Percentiles rank a stretch among this genome's conserved stretches.
Evolutionary conservation across 1,284 basidiomycete species (phyloP).

Genomic region (Takashimella tepidaria): DNA sequence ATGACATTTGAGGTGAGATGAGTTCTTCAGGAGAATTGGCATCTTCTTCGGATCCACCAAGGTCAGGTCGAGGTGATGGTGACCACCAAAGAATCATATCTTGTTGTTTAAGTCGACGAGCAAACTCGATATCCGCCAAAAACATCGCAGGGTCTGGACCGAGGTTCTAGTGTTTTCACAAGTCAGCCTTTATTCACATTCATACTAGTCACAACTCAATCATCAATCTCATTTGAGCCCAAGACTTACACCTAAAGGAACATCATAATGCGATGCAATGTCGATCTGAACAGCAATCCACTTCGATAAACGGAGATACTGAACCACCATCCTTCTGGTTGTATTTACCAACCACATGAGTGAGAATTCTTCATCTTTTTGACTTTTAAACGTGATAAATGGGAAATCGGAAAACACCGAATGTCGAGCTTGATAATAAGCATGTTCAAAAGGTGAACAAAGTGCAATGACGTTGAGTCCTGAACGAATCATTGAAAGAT

Average conservation of each 20-base stretch:
- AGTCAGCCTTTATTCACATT: constrained; percentile 14
- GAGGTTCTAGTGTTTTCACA: constrained; percentile 57
- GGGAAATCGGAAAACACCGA: constrained; percentile 80
- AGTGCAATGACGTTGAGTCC: constrained; percentile 69
- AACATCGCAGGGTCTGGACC: constrained; percentile 83
- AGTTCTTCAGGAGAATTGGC: constrained; percentile 68
- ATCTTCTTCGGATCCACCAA: constrained; percentile 91
- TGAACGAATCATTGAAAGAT: constrained; percentile 59
- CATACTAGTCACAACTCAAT: no score
- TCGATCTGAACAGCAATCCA: constrained; percentile 80
- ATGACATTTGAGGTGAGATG: constrained; percentile 77
- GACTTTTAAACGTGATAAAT: constrained; percentile 75
- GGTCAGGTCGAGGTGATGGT: constrained; percentile 76
- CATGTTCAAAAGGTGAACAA: constrained; percentile 77
- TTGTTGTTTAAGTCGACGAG: constrained; percentile 74
- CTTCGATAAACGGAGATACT: constrained; percentile 70
- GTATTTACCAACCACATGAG: constrained; percentile 55
- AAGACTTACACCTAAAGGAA: constrained; percentile 65
- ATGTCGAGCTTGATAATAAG: constrained; percentile 74
- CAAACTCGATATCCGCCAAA: constrained; percentile 86
- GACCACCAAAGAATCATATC: constrained; percentile 99
- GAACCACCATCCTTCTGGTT: constrained; percentile 65
- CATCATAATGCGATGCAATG: constrained; percentile 84
- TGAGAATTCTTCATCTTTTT: constrained; percentile 56
- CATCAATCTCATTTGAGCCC: background rate